Evolutionary conservation across 768 basidiomycete species (phyloP).

Genomic region (Ephemerocybe angulata): DNA sequence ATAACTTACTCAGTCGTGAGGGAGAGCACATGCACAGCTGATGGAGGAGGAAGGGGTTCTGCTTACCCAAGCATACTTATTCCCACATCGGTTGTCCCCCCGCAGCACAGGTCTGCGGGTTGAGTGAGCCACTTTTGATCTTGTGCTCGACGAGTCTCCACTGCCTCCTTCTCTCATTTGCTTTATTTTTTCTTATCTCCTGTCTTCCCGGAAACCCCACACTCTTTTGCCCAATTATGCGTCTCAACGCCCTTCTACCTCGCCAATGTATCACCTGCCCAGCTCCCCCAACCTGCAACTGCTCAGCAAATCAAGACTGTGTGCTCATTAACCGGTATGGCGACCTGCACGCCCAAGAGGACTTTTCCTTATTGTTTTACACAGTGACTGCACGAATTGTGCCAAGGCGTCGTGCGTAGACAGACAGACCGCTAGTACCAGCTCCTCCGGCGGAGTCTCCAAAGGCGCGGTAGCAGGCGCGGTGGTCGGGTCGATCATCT

Average conservation of each 20-base stretch:
- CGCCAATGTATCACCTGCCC: constrained; percentile 53
- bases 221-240: constrained; percentile 34
- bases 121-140: constrained; percentile 14
- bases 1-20: too few species aligned
- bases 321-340: constrained; percentile 57
- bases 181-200: constrained; percentile 15
- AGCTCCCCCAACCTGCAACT: constrained; percentile 50
- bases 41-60: background rate
- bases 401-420: constrained; percentile 45
- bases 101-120: constrained; percentile 12
- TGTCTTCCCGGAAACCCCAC: constrained; percentile 23
- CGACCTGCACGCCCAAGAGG: background rate
- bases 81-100: constrained; percentile 14
- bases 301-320: constrained; percentile 52
- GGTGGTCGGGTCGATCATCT: constrained; percentile 59
- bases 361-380: constrained; percentile 9
- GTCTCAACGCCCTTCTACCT: constrained; percentile 36
- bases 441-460: constrained; percentile 43
- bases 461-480: constrained; percentile 74
- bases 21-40: background rate
- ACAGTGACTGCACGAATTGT: constrained; percentile 60
- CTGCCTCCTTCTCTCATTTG: constrained; percentile 12
- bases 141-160: constrained; percentile 10
- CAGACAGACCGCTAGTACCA: constrained; percentile 15
- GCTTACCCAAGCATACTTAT: background rate